Base-by-base conservation (phyloP, 164 flowering plant species). In the Santalum album region DNA sequence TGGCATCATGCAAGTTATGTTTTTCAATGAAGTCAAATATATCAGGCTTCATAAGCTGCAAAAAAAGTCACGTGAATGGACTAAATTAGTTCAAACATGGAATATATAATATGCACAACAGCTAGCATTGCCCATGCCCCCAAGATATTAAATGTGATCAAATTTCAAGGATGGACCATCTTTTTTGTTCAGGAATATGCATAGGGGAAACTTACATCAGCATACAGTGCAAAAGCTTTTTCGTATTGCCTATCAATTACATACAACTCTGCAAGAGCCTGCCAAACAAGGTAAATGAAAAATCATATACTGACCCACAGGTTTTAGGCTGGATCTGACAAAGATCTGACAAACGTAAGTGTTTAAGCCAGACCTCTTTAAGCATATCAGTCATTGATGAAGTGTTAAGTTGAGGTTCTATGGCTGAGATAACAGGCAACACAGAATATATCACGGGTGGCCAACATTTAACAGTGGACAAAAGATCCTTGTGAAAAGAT, bases 181-280 rank as follows among this genome's bases (percentile, higher is more conserved):
- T 32, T 32, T 0, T 32, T 32, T 1, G 16, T 9, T 3, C 2
- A 38, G 42, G 14, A 1, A 38, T 3, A 9, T 38, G 42, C 42
- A 38, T 38, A 2, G 16, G 14, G 3, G 16, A 9, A 48, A 77
- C 97, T 87, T 81, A 94, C 97, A 78, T 90, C 99, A 62, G 99
- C 97, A 78, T 82, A 90, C 17, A 94, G 68, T 29, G 83, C 69
- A 65, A 87, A 80, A 19, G 95, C 96, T 72, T 81, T 86, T 74
- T 90, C 95, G 65, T 80, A 71, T 61, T 87, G 97, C 48, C 76
- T 80, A 72, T 79, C 80, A 62, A 85, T 79, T 34, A 85, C 81
- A 78, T 90, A 94, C 58, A 94, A 63, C 78, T 87, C 92, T 9
- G 97, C 97, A 27, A 94, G 70, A 56, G 95, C 95, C 99, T 94